Evolutionary conservation across 2,329 filamentous ascomycete species (phyloP), one percentile per base, ranked within the genome.

Genomic region (Fusarium haematococcum): DNA sequence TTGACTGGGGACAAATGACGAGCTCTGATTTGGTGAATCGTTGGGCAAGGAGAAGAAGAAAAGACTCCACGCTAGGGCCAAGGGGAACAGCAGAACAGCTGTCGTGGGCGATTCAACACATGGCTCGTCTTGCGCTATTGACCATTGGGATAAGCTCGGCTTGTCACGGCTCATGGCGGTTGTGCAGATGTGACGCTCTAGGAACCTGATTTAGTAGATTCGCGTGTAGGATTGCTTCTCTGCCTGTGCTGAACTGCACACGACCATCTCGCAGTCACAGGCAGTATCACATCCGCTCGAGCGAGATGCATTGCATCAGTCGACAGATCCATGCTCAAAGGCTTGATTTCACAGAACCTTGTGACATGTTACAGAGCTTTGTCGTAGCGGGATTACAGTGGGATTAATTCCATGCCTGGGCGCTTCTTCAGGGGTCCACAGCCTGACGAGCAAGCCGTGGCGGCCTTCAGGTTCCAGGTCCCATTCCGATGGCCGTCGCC

Each of bases 51-150:
- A 32, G 43, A 23, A 39, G 58, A 43, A 32, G 43, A n/a, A 30
- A 11, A 41, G 59, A 30, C 35, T 54, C 52, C 43, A 58, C 63
- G 70, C 74, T 77, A 77, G 75, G 74, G 63, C n/a, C 63, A 70
- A 69, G 54, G 75, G 71, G 60, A 69, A 67, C 57, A 54, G n/a
- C 57, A 32, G 30, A 32, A 54, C 27, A 54, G 56, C 62, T 64
- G 41, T 65, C n/a, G 54, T 33, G 43, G 58, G 60, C 52, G 62
- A 65, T 73, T 74, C 61, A 63, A 35, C 60, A 63, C 33, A 50
- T 43, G 68, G 65, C 58, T 59, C 18, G 68, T 33, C 33, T 68
- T 65, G 39, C 70, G 43, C 27, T 32, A 64, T 60, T 33, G 54
- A 37, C 20, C 27, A 64, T 60, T 33, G 35, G 54, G 62, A 56